These are phyloP conservation scores for Echium plantagineum DNA, from an alignment of 257 asterid genomes.

Conservation along the genomic window DNA sequence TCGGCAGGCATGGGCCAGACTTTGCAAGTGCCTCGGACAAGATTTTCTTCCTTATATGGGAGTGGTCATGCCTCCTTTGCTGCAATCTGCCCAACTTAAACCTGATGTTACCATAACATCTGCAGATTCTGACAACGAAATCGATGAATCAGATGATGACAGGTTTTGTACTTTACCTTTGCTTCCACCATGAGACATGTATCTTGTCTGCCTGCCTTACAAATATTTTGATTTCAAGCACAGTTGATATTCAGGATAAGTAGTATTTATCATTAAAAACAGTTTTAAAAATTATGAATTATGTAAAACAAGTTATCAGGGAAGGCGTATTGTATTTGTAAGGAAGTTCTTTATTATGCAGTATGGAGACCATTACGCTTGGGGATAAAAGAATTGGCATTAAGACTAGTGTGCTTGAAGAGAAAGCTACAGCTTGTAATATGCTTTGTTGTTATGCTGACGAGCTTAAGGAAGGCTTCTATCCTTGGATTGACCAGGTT, in stretches of 20 bases:
- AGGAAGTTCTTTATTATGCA: too few relatives aligned
- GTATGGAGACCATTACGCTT: slow-evolving; percentile 83
- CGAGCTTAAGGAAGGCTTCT: slow-evolving; percentile 95
- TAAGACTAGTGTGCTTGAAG: slow-evolving; percentile 92
- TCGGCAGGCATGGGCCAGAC: slow-evolving; percentile 89
- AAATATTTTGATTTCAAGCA: neutral
- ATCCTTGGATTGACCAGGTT: slow-evolving; percentile 99
- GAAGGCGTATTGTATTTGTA: too few relatives aligned
- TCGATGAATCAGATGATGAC: slow-evolving; percentile 79
- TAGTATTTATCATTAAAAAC: too few relatives aligned
- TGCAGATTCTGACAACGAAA: slow-evolving; percentile 74
- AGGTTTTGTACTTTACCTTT: slow-evolving; percentile 29
- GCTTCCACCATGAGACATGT: neutral
- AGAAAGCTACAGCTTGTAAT: slow-evolving; percentile 97
- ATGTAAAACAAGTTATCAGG: too few relatives aligned
- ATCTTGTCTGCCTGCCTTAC: neutral
- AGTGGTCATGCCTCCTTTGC: slow-evolving; percentile 92
- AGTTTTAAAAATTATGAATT: too few relatives aligned
- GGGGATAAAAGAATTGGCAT: slow-evolving; percentile 98
- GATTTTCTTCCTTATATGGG: slow-evolving; percentile 93
- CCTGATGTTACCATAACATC: slow-evolving; percentile 86
- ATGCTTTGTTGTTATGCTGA: slow-evolving; percentile 99
- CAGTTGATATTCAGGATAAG: neutral
- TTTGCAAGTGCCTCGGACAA: slow-evolving; percentile 94
- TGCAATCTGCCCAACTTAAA: slow-evolving; percentile 86